Percentiles rank a stretch among this genome's conserved stretches.
Conservation (phyloP, 305 asterid species). For the Lippia alba region DNA sequence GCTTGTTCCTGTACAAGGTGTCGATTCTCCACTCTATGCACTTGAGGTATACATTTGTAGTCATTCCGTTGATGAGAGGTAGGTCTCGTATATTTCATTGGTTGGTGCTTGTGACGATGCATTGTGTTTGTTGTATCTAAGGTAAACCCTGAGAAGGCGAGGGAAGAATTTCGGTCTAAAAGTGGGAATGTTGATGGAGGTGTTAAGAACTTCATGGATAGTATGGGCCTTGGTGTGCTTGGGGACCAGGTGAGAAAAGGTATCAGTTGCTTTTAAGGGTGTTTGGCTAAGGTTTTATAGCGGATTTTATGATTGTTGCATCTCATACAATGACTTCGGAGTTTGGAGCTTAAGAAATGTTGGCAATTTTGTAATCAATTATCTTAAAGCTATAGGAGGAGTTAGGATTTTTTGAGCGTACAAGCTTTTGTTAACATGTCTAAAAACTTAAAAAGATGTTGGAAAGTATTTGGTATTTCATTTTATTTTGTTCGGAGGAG, state of each 20-base stretch:
- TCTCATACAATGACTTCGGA: too few species aligned
- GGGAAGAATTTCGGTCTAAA: slow-evolving; percentile 56
- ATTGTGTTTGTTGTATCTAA: slow-evolving; percentile 32
- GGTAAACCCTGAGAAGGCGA: slow-evolving; percentile 71
- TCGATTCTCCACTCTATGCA: slow-evolving; percentile 74
- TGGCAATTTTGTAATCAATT: too few species aligned
- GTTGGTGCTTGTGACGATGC: slow-evolving; percentile 22
- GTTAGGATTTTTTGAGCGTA: too few species aligned
- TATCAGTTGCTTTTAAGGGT: slow-evolving; percentile 15
- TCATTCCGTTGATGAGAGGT: slow-evolving; percentile 26
- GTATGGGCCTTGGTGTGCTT: slow-evolving; percentile 78
- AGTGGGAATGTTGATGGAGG: slow-evolving; percentile 50
- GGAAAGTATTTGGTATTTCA: background rate
- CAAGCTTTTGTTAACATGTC: background rate
- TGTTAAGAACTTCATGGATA: slow-evolving; percentile 59
- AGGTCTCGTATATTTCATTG: slow-evolving; percentile 7
- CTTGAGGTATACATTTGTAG: slow-evolving; percentile 54
- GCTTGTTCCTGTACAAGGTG: slow-evolving; percentile 78
- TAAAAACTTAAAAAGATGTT: background rate
- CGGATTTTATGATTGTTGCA: too few species aligned
- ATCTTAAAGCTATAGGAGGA: too few species aligned
- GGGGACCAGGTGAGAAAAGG: slow-evolving; percentile 60
- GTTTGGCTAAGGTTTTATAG: background rate
- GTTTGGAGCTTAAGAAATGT: too few species aligned
- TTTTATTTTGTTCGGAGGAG: too few species aligned